A percentile compares a stretch with the other conserved stretches of the same genome.
Conservation (phyloP, 2,329 filamentous ascomycete genomes). For the Chaetomiaceae sp. region DNA sequence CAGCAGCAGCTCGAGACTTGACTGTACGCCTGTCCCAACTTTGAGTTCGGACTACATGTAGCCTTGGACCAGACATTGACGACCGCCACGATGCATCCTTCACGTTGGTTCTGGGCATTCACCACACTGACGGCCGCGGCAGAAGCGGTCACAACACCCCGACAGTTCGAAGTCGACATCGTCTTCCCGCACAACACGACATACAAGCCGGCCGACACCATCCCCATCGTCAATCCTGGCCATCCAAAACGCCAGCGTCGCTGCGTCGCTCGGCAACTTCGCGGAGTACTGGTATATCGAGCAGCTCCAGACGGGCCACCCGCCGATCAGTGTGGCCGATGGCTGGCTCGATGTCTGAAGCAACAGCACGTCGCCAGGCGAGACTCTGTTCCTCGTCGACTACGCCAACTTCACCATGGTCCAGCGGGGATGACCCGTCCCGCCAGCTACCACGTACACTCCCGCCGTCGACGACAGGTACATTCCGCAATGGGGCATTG, state of each 20-base stretch:
- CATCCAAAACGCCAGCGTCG: background rate
- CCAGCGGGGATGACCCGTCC: background rate
- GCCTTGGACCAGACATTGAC: too few species aligned
- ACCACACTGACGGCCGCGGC: background rate
- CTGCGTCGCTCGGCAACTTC: background rate
- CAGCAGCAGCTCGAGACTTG: too few species aligned
- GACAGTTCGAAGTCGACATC: background rate
- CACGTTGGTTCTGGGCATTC: background rate
- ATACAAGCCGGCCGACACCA: background rate
- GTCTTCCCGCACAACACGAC: background rate
- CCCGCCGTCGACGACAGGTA: background rate
- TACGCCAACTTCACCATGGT: background rate
- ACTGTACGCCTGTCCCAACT: too few species aligned
- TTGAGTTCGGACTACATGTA: too few species aligned
- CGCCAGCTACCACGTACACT: background rate
- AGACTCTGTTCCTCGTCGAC: background rate
- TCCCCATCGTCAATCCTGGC: slow-evolving; percentile 2
- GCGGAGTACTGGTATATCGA: background rate
- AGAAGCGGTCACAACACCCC: background rate
- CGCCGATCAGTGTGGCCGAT: background rate
- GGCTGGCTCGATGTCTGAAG: too few species aligned
- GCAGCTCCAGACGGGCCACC: background rate
- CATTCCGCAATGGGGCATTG: background rate
- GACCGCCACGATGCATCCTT: background rate
- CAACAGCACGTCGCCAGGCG: too few species aligned